A percentile compares a stretch with the other conserved stretches of the same genome.
Conservation (phyloP, 495 filamentous ascomycete genomes). For the Rhypophila decipiens region DNA sequence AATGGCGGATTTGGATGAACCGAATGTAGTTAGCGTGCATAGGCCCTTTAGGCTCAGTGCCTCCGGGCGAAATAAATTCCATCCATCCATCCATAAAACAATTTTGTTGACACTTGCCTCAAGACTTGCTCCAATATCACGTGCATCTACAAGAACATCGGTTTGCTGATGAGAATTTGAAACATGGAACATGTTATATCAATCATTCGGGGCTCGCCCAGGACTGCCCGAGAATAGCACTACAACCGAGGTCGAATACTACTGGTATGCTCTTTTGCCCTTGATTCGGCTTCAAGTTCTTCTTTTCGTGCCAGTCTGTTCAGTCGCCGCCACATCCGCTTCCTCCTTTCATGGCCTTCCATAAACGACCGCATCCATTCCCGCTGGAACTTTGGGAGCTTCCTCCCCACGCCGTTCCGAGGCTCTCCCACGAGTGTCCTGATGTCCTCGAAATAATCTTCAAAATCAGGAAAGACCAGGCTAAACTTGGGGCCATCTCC, state of each 20-base stretch:
- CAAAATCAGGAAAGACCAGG: constrained; percentile 47
- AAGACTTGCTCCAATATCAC: neutral
- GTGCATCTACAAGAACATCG: neutral
- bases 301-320: constrained; percentile 26
- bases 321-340: constrained; percentile 41
- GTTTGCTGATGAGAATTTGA: neutral
- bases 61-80: no score
- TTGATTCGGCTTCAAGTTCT: neutral
- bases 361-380: constrained; percentile 46
- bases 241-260: no score
- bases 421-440: constrained; percentile 43
- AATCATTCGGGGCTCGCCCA: no score
- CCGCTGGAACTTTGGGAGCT: constrained; percentile 40
- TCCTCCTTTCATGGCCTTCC: constrained; percentile 42
- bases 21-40: no score
- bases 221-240: no score
- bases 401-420: constrained; percentile 26
- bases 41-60: no score
- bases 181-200: neutral
- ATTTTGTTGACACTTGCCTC: no score
- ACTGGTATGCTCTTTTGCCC: no score
- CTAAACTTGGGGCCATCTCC: constrained; percentile 47
- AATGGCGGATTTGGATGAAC: no score
- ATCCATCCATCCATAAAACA: no score
- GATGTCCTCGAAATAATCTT: constrained; percentile 49